phyloP scores from a whole-genome alignment of 257 asterid species.

The Fraxinus americana region DNA sequence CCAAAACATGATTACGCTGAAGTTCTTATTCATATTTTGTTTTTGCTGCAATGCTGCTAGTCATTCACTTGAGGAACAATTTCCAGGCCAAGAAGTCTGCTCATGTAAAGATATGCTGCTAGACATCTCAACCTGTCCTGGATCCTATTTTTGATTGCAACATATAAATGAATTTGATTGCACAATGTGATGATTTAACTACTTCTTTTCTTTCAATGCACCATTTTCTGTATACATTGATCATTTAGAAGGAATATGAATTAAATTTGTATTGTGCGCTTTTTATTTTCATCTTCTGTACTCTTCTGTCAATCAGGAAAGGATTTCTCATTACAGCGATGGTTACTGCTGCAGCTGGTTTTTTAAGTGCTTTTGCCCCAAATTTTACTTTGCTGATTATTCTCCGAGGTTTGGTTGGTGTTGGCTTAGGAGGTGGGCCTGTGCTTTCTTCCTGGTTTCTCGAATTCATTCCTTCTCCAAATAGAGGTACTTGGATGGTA shows the following conservation, averaged over 20 bases:
- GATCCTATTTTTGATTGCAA: neutral
- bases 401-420: conserved; percentile 63
- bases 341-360: conserved; percentile 56
- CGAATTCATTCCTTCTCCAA: conserved; percentile 78
- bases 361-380: conserved; percentile 70
- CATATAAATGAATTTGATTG: neutral
- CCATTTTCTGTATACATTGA: neutral
- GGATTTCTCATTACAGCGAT: conserved; percentile 57
- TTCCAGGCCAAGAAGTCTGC: conserved; percentile 7
- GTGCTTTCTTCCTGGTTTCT: conserved; percentile 78
- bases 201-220: conserved; percentile 7
- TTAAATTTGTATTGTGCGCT: conserved; percentile 16
- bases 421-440: conserved; percentile 78
- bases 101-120: conserved; percentile 14
- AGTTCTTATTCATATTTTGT: neutral
- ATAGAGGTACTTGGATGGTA: conserved; percentile 80
- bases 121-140: neutral
- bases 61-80: conserved; percentile 3
- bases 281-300: conserved; percentile 11
- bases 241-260: neutral
- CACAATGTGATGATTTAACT: neutral
- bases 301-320: conserved; percentile 47
- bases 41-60: neutral
- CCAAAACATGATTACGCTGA: neutral
- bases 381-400: conserved; percentile 42